Evolutionary conservation across 208 protist genomes (phyloP), one percentile per base, ranked within the genome.

Genomic region (Phytomonas sp.): DNA sequence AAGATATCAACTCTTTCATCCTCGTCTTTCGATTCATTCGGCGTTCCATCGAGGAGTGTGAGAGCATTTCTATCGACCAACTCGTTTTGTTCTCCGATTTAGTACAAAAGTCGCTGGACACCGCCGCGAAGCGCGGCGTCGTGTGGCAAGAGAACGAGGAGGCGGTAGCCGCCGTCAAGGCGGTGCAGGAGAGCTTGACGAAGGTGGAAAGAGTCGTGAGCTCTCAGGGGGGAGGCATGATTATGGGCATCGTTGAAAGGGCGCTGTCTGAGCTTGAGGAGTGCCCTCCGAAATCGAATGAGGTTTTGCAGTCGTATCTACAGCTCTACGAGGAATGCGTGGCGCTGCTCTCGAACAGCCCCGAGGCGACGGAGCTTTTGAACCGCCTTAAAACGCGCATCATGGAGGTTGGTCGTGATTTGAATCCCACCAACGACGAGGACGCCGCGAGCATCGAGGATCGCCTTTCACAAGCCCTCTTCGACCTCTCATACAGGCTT

Each of bases 401-500:
- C 6, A 40, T 4, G 6, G 36, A 40, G 36, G 6, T 40, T 40
- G 36, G 9, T 7, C 32, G 40, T 32, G 17, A 66, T 32, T 3
- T 34, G 6, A 4, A 13, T 9, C 36, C 36, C 36, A 40, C 62
- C 0, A 32, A 20, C 17, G 23, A 68, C 20, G 33, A n/a, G 0
- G 61, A 70, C 29, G 59, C n/a, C n/a, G n/a, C n/a, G n/a, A n/a
- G n/a, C 1, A 9, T 51, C 9, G 70, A 71, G 15, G 72, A 66
- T n/a, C 70, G 53, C 17, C 72, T 84, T 60, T 51, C 81, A 5
- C 71, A 74, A 30, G 60, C 80, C 6, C 76, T 88, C 9, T 68
- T 85, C 17, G 71, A 84, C 13, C 81, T 94, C 31, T 88, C 85
- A 8, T 72, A 80, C 68, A 72, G 73, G 62, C 74, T 90, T 17